Conservation (phyloP, 352 stramenopile genomes). For the Pythium biforme region DNA sequence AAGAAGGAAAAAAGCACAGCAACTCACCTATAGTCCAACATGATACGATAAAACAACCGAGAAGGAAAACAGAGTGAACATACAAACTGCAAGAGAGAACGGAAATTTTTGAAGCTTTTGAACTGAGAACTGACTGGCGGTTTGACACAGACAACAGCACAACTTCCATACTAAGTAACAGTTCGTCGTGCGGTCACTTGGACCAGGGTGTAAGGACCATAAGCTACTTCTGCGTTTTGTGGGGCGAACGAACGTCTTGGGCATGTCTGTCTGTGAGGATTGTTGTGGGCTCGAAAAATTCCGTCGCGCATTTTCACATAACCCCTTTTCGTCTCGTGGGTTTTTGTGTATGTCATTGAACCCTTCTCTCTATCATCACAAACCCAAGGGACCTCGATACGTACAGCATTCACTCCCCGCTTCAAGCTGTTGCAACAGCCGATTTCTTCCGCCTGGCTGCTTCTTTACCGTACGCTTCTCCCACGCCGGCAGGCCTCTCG, state of each 20-base stretch:
- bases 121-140: neutral
- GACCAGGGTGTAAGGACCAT: no score
- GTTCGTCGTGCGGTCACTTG: no score
- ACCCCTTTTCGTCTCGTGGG: neutral
- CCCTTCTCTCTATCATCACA: slow-evolving; percentile 6
- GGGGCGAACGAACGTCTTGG: neutral
- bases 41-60: neutral
- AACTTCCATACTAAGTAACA: no score
- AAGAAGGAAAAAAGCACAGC: neutral
- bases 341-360: neutral
- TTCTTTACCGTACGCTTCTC: slow-evolving; percentile 3
- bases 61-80: neutral
- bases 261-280: slow-evolving; percentile 3
- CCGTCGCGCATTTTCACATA: neutral
- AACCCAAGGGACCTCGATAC: neutral
- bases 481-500: neutral
- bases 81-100: neutral
- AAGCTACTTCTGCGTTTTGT: neutral
- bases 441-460: slow-evolving; percentile 21
- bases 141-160: neutral
- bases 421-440: slow-evolving; percentile 9
- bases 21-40: neutral
- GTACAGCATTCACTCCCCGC: neutral
- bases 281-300: slow-evolving; percentile 6
- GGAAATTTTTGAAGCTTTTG: no score